Percentiles rank a stretch among this genome's conserved stretches.
phyloP scores from a whole-genome alignment of 1,139 yeast genomes.

The Candida anutae region DNA sequence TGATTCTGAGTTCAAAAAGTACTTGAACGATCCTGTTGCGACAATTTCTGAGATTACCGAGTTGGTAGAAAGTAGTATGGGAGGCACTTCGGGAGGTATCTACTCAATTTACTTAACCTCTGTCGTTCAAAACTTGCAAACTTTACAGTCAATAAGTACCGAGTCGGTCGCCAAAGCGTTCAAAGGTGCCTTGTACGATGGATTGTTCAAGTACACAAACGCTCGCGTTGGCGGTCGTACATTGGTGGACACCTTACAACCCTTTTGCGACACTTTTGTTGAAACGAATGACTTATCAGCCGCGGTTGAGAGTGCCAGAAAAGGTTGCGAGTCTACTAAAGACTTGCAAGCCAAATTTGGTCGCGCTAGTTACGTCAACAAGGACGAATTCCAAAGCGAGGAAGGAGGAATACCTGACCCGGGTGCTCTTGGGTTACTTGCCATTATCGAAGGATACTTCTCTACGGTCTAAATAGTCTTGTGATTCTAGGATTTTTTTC shows the following conservation, averaged over 20 bases:
- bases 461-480: background rate
- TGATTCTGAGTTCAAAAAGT: constrained; percentile 21
- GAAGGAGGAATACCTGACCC: constrained; percentile 83
- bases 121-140: constrained; percentile 31
- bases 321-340: constrained; percentile 73
- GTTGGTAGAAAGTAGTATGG: constrained; percentile 83
- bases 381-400: constrained; percentile 39
- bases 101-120: constrained; percentile 79
- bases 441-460: constrained; percentile 50
- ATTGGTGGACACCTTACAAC: constrained; percentile 78
- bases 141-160: constrained; percentile 21
- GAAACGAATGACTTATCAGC: constrained; percentile 41
- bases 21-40: constrained; percentile 44
- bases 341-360: constrained; percentile 81
- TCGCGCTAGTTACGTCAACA: constrained; percentile 81
- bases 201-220: constrained; percentile 71
- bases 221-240: constrained; percentile 92
- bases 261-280: constrained; percentile 63
- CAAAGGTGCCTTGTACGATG: constrained; percentile 45
- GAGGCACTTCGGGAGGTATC: constrained; percentile 93
- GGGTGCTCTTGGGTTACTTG: constrained; percentile 80
- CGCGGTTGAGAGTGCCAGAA: constrained; percentile 63
- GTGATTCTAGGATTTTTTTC: background rate
- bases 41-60: constrained; percentile 47
- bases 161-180: constrained; percentile 19